Percentiles rank a stretch among this genome's conserved stretches.
Conservation (phyloP, 2,329 filamentous ascomycete species). For the Aaosphaeria pasadenensis region DNA sequence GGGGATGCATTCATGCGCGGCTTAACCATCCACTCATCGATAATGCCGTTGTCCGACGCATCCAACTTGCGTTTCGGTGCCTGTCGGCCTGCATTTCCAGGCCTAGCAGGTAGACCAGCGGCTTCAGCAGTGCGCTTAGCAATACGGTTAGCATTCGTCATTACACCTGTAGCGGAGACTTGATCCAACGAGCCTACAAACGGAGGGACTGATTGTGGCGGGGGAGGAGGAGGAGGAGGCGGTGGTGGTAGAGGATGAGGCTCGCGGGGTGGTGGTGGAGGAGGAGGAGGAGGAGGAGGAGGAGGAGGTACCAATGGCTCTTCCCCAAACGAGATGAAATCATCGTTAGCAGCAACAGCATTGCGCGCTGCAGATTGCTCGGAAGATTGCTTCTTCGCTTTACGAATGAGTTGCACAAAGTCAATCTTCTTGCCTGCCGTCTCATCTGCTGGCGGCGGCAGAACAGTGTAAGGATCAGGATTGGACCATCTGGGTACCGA, state of each 20-base stretch:
- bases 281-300: not conserved
- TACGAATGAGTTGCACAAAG: slow-evolving; percentile 87
- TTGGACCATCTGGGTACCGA: slow-evolving; percentile 83
- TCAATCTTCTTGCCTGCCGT: slow-evolving; percentile 73
- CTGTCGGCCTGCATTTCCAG: not conserved
- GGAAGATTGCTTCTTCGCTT: slow-evolving; percentile 66
- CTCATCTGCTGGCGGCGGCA: slow-evolving; percentile 73
- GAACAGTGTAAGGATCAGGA: slow-evolving; percentile 85
- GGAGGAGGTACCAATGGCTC: slow-evolving; percentile 14
- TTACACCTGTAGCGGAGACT: not conserved
- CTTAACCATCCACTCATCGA: not conserved
- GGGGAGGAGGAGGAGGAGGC: not conserved
- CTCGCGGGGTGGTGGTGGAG: not conserved
- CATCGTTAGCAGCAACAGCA: slow-evolving; percentile 53
- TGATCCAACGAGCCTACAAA: not conserved
- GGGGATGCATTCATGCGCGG: not conserved
- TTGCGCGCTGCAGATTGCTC: slow-evolving; percentile 55
- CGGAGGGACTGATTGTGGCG: slow-evolving; percentile 1
- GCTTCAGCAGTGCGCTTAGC: slow-evolving; percentile 5
- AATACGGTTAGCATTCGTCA: too few relatives aligned
- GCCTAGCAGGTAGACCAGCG: slow-evolving; percentile 5
- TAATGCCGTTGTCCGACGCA: not conserved
- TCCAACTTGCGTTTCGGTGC: not conserved
- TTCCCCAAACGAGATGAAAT: slow-evolving; percentile 82
- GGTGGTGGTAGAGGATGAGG: not conserved